These are phyloP conservation scores for Xylaria telfairii DNA, from an alignment of 495 filamentous ascomycete species.

Conservation along the genomic window DNA sequence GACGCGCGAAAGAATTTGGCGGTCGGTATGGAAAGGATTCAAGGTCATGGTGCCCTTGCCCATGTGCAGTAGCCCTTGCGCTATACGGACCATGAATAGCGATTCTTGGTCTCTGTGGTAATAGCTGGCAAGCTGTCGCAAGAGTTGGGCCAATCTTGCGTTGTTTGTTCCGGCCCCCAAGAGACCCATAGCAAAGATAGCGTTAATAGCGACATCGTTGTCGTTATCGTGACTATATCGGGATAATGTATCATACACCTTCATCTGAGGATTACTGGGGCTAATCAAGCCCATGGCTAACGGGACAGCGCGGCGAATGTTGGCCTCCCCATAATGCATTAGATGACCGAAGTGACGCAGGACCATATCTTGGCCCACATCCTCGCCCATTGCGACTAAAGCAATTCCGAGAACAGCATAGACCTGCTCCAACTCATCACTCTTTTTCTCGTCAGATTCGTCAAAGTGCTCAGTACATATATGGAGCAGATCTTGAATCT, in stretches of 20 bases:
- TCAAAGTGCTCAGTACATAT: conserved; percentile 98
- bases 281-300: conserved; percentile 97
- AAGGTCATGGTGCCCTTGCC: conserved; percentile 96
- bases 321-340: conserved; percentile 98
- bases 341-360: conserved; percentile 95
- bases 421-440: conserved; percentile 89
- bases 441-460: conserved; percentile 86
- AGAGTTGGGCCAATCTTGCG: conserved; percentile 89
- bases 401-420: conserved; percentile 96
- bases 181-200: conserved; percentile 99
- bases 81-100: conserved; percentile 98
- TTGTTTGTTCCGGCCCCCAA: conserved; percentile 98
- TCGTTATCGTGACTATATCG: conserved; percentile 99
- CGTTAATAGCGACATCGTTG: conserved; percentile 97
- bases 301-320: conserved; percentile 94
- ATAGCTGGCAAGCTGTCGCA: conserved; percentile 94
- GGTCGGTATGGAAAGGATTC: conserved; percentile 98
- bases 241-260: conserved; percentile 98
- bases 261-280: conserved; percentile 99
- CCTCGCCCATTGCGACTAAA: conserved; percentile 96
- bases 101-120: conserved; percentile 96
- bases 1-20: conserved; percentile 90
- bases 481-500: conserved; percentile 93
- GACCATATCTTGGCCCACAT: conserved; percentile 98
- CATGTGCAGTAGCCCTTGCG: conserved; percentile 97